Conservation (phyloP, 805 yeast species). For the Barnettozyma californica region DNA sequence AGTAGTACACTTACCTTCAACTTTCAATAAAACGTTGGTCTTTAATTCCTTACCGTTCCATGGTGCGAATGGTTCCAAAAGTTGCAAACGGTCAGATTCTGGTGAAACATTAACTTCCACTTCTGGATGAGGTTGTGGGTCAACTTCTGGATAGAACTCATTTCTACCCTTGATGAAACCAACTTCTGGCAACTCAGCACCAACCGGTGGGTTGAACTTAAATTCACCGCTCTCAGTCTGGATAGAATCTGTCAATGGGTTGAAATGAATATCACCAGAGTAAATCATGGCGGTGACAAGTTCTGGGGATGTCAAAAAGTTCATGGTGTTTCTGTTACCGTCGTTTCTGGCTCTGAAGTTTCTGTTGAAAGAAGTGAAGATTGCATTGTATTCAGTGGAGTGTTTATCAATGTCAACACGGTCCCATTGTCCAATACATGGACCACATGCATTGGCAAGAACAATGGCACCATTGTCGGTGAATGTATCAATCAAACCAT, state of each 20-base stretch:
- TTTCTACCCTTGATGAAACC: slow-evolving; percentile 76
- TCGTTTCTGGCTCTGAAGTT: slow-evolving; percentile 97
- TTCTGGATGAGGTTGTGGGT: slow-evolving; percentile 59
- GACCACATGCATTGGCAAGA: slow-evolving; percentile 97
- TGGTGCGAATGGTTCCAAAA: slow-evolving; percentile 80
- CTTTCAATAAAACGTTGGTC: slow-evolving; percentile 76
- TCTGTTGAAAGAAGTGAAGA: slow-evolving; percentile 96
- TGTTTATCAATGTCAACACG: slow-evolving; percentile 70
- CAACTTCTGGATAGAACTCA: slow-evolving; percentile 67
- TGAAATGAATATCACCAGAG: slow-evolving; percentile 87
- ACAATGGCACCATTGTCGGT: slow-evolving; percentile 87
- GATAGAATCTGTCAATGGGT: slow-evolving; percentile 86
- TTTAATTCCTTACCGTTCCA: slow-evolving; percentile 85
- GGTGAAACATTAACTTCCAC: slow-evolving; percentile 72
- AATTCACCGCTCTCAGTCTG: slow-evolving; percentile 68
- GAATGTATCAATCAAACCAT: slow-evolving; percentile 79
- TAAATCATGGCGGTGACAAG: slow-evolving; percentile 95
- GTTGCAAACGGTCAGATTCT: slow-evolving; percentile 84
- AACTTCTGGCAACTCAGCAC: slow-evolving; percentile 73
- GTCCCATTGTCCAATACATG: slow-evolving; percentile 99
- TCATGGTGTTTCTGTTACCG: slow-evolving; percentile 96
- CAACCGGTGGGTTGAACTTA: slow-evolving; percentile 73
- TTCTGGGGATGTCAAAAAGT: slow-evolving; percentile 98
- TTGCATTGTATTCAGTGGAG: slow-evolving; percentile 71
- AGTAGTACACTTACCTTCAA: slow-evolving; percentile 97